Percentiles rank a stretch among this genome's conserved stretches.
Evolutionary conservation across 2,329 filamentous ascomycete species (phyloP).

Genomic region (Tolypocladium sp.): DNA sequence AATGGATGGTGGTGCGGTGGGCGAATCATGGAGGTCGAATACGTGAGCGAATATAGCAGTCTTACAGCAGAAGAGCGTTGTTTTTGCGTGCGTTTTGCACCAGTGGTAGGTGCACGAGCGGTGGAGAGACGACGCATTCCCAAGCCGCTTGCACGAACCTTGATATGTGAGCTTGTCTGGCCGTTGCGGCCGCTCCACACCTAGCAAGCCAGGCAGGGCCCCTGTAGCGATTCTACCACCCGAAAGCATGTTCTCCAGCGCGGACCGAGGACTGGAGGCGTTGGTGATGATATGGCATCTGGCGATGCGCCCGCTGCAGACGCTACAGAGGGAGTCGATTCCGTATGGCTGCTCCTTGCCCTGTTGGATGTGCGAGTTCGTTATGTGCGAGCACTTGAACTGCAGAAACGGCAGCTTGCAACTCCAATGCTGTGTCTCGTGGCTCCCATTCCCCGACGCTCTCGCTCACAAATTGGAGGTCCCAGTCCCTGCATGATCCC

Average conservation of each 20-base stretch:
- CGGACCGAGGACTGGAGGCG: background rate
- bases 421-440: background rate
- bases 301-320: background rate
- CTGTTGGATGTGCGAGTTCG: background rate
- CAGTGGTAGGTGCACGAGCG: background rate
- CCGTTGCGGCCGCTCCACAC: background rate
- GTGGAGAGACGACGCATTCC: background rate
- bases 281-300: background rate
- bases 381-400: background rate
- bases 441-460: background rate
- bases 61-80: background rate
- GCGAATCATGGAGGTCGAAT: background rate
- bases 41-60: background rate
- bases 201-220: background rate
- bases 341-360: background rate
- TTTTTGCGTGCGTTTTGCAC: background rate
- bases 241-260: background rate
- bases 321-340: background rate
- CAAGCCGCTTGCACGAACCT: background rate
- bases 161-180: background rate
- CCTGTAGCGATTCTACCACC: background rate
- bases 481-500: constrained; percentile 1
- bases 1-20: background rate
- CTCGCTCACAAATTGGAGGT: background rate
- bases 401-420: background rate